Base-by-base conservation (phyloP, 108 stramenopile genomes). In the Ochromonas danica region DNA sequence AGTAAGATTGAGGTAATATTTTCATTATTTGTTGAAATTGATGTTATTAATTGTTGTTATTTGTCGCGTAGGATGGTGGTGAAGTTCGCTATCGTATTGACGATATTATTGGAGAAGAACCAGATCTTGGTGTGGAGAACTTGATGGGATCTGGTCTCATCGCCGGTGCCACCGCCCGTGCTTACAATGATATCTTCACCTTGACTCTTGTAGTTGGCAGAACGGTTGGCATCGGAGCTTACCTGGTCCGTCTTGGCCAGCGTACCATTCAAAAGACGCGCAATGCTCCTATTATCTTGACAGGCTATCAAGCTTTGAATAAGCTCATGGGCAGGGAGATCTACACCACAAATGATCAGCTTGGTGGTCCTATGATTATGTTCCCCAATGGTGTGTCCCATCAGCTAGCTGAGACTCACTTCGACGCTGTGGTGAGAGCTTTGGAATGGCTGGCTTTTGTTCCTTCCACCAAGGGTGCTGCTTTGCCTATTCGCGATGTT, bases 191-290 rank as follows among this genome's bases (percentile, higher is more conserved):
- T 41, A 91, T 93, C 78, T 98, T 98, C 90, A 99, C 98, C 31
- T 86, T 99, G 84, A 97, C 97, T 0, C 86, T 94, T 81, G 97
- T 96, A 1, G 90, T 94, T 10, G 85, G 85, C 1, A 81, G 96
- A 80, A 95, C 93, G 41, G 98, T 99, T 14, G 98, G 98, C 45
- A 99, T 99, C 81, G 98, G 98, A 28, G 98, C 98, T n/a, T 99
- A 99, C 85, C 90, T 99, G 3, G 96, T 97, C 36, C 91, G 98
- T 61, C 89, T 99, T 38, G 97, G 97, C 40, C 98, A 98, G 80
- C 88, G 98, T 39, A 95, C 95, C 30, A 97, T 99, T 81, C 98
- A 99, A 86, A 99, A 95, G 91, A 87, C 81, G 10, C 87, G 91
- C 17, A 86, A 86, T 25, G 91, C 95, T 39, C 98, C 98, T 1